These are phyloP conservation scores for Leptographium galeiforme DNA, from an alignment of 2,329 filamentous ascomycete genomes.

Conservation along the genomic window DNA sequence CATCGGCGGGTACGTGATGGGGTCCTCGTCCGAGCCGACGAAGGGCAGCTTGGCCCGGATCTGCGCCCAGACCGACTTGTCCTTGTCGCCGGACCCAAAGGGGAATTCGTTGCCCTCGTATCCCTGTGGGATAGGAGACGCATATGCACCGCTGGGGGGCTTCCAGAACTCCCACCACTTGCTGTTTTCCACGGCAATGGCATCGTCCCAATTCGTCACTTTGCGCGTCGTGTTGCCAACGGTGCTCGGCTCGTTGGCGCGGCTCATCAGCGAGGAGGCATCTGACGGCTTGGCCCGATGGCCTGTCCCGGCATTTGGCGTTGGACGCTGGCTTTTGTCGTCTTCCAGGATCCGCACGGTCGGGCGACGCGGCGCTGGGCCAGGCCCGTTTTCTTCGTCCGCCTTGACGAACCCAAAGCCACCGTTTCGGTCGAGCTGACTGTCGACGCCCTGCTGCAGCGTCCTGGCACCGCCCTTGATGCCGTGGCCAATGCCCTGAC, in stretches of 20 bases:
- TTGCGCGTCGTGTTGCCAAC: slow-evolving; percentile 40
- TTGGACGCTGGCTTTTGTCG: neutral
- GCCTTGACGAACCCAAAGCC: slow-evolving; percentile 30
- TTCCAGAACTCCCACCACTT: slow-evolving; percentile 55
- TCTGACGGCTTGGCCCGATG: slow-evolving; percentile 21
- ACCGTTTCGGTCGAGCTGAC: slow-evolving; percentile 39
- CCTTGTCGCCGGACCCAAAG: slow-evolving; percentile 13
- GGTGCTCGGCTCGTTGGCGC: slow-evolving; percentile 1
- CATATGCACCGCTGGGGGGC: slow-evolving; percentile 45
- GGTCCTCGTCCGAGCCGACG: slow-evolving; percentile 26
- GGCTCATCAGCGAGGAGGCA: slow-evolving; percentile 10
- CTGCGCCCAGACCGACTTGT: slow-evolving; percentile 32
- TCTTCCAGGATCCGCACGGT: neutral
- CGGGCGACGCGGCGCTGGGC: slow-evolving; percentile 1
- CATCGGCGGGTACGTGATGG: slow-evolving; percentile 46
- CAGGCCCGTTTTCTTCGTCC: slow-evolving; percentile 2
- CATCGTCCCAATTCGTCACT: slow-evolving; percentile 32
- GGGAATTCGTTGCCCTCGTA: slow-evolving; percentile 29
- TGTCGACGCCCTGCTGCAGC: slow-evolving; percentile 35
- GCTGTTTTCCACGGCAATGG: slow-evolving; percentile 30
- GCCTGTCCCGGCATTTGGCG: slow-evolving; percentile 10
- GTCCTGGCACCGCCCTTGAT: slow-evolving; percentile 34
- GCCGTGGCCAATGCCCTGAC: slow-evolving; percentile 35
- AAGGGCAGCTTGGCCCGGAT: slow-evolving; percentile 38
- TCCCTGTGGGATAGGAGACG: slow-evolving; percentile 47